These are phyloP conservation scores for Biscogniauxia marginata DNA, from an alignment of 2,329 filamentous ascomycete species.

Conservation along the genomic window DNA sequence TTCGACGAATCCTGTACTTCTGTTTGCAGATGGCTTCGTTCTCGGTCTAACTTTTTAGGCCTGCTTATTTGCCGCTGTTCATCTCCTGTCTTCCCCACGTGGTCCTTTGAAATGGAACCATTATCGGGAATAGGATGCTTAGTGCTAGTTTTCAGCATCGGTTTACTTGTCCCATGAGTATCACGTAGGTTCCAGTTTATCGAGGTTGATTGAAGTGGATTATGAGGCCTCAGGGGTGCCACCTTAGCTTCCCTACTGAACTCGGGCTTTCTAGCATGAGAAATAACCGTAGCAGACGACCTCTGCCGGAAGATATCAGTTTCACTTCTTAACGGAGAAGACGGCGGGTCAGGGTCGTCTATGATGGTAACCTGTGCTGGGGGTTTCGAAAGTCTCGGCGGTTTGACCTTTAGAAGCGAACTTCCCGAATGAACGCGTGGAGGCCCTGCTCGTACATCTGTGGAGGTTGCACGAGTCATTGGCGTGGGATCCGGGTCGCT, in stretches of 20 bases:
- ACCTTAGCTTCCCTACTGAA: neutral
- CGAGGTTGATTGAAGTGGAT: neutral
- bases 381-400: neutral
- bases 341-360: neutral
- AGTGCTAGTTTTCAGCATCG: neutral
- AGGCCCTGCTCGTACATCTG: neutral
- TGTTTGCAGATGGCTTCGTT: neutral
- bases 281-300: neutral
- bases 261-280: neutral
- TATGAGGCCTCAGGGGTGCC: neutral
- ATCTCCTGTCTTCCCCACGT: neutral
- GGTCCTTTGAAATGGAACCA: neutral
- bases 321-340: neutral
- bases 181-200: neutral
- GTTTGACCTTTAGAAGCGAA: neutral
- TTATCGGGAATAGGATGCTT: neutral
- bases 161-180: neutral
- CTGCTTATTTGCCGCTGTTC: neutral
- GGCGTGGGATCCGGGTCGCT: constrained; percentile 4
- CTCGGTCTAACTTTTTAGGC: neutral
- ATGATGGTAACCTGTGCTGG: neutral
- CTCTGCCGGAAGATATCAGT: neutral
- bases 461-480: neutral
- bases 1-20: neutral
- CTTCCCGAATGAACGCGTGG: neutral